phyloP scores from a whole-genome alignment of 225 moss, liverwort and hornwort genomes.

The Pseudoscleropodium purum region DNA sequence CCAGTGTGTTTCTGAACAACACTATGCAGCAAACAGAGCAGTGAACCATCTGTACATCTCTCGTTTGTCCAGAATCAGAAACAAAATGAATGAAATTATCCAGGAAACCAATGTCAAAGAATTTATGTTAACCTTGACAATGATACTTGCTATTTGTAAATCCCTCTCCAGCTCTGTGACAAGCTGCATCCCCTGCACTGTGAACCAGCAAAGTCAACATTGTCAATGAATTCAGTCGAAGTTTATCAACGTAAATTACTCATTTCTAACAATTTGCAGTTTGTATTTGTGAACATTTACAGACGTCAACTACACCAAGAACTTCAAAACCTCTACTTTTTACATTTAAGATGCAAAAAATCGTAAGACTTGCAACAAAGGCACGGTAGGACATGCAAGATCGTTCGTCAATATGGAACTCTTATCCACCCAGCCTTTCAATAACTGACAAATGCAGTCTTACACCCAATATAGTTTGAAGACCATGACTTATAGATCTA shows the following conservation, averaged over 20 bases:
- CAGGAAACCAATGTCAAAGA: not conserved
- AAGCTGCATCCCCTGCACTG: conserved; percentile 96
- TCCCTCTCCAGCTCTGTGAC: conserved; percentile 91
- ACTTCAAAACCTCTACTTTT: not conserved
- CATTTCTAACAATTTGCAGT: not conserved
- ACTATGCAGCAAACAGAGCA: not conserved
- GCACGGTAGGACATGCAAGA: not conserved
- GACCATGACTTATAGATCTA: not conserved
- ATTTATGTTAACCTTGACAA: conserved; percentile 64
- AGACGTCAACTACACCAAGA: not conserved
- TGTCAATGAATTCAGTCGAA: not conserved
- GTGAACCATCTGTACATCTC: not conserved
- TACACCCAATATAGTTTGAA: not conserved
- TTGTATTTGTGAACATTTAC: not conserved
- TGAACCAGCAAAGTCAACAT: not conserved
- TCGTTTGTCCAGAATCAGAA: not conserved
- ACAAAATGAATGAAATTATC: not conserved
- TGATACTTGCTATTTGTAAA: conserved; percentile 86
- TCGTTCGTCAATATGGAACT: not conserved
- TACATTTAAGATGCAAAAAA: not conserved
- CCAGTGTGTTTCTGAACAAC: not conserved
- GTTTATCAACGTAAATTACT: not conserved
- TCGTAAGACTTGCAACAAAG: not conserved
- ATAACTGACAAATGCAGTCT: not conserved
- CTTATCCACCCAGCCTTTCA: not conserved